Conservation (phyloP, 805 yeast species). For the Lipomyces starkeyi region DNA sequence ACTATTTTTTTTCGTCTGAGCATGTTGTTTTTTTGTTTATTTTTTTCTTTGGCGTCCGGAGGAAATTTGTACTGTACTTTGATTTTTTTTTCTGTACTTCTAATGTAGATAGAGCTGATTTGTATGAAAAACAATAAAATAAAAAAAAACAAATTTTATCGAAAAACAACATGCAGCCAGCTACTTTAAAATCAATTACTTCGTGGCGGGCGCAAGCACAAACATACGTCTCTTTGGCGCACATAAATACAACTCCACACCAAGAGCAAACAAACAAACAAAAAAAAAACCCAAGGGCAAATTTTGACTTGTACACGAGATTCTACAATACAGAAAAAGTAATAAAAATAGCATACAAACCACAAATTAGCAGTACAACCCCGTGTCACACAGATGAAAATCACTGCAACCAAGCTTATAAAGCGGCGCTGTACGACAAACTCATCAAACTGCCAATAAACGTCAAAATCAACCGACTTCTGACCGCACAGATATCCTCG, state of each 20-base stretch:
- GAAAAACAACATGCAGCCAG: too few species aligned
- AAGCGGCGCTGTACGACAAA: constrained; percentile 44
- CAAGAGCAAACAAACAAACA: not conserved
- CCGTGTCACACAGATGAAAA: not conserved
- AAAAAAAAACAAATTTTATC: too few species aligned
- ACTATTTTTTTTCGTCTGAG: too few species aligned
- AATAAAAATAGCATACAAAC: not conserved
- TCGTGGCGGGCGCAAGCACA: too few species aligned
- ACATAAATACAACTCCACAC: too few species aligned
- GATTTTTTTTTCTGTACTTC: not conserved
- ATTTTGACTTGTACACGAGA: not conserved
- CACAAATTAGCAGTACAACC: not conserved
- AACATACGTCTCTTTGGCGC: too few species aligned
- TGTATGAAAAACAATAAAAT: not conserved
- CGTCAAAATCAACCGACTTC: constrained; percentile 89
- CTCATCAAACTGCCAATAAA: constrained; percentile 96
- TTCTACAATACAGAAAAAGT: not conserved
- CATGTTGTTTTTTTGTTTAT: too few species aligned
- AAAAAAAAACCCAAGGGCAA: not conserved
- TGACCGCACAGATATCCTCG: constrained; percentile 97
- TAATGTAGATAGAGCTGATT: not conserved
- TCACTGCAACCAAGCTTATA: not conserved
- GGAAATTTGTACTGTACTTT: too few species aligned
- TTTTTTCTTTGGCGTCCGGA: not conserved
- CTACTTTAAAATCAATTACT: too few species aligned